Evolutionary conservation across 2,329 filamentous ascomycete genomes (phyloP).

Genomic region (Fusarium verticillioides): DNA sequence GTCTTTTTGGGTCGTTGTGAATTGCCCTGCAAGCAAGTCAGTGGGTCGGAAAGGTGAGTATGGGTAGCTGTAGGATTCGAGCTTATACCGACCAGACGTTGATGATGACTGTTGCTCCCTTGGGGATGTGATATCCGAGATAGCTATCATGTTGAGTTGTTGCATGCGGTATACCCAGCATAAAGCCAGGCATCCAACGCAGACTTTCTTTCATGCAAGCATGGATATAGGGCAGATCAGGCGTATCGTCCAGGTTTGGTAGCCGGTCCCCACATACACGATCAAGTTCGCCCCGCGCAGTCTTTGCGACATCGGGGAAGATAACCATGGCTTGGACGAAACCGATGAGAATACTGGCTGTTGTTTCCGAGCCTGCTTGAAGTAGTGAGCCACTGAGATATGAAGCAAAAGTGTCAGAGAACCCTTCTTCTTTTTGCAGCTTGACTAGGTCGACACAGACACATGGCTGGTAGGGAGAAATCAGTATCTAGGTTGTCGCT

Average conservation of each 20-base stretch:
- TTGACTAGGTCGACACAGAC: background rate
- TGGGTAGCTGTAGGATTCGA: too few relatives aligned
- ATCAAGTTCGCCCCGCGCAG: background rate
- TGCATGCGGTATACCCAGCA: background rate
- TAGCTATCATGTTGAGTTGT: background rate
- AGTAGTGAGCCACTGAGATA: background rate
- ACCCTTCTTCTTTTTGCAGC: background rate
- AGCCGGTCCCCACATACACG: background rate
- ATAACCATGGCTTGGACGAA: background rate
- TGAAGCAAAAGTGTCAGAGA: background rate
- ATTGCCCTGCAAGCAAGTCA: background rate
- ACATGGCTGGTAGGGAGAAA: rapidly evolving
- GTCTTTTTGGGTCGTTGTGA: background rate
- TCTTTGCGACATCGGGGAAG: background rate
- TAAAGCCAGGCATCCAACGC: background rate
- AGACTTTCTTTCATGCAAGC: background rate
- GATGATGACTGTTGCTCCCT: background rate
- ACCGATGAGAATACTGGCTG: background rate
- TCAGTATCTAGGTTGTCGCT: background rate
- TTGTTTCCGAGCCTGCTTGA: background rate
- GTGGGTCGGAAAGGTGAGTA: too few relatives aligned
- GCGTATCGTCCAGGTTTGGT: rapidly evolving
- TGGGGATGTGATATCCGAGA: background rate
- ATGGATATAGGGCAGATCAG: background rate
- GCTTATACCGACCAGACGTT: background rate